Evolutionary conservation across 495 filamentous ascomycete species (phyloP).

Genomic region (Penicillium crystallinum): DNA sequence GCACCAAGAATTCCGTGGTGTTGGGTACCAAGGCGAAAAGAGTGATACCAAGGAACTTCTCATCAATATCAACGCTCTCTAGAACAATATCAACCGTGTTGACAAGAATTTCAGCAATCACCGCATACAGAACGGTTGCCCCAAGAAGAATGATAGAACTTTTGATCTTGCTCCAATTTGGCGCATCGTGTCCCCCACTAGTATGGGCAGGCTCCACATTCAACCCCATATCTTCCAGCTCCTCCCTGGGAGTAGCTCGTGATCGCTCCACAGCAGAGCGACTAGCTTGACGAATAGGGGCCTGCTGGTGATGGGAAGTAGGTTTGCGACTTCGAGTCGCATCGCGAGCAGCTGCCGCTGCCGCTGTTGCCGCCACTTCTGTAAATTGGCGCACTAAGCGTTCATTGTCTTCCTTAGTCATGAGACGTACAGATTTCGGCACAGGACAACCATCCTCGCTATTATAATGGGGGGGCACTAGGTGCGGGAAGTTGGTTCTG

Average conservation of each 20-base stretch:
- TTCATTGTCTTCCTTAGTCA: constrained; percentile 75
- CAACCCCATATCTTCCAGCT: constrained; percentile 39
- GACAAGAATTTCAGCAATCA: constrained; percentile 96
- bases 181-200: constrained; percentile 87
- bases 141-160: constrained; percentile 82
- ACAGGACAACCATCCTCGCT: constrained; percentile 16
- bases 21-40: constrained; percentile 96
- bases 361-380: constrained; percentile 88
- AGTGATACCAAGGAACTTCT: constrained; percentile 97
- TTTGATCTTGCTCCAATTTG: constrained; percentile 93
- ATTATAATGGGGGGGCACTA: constrained; percentile 57
- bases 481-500: constrained; percentile 49
- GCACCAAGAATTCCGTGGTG: constrained; percentile 94
- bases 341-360: constrained; percentile 82
- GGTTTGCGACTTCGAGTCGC: constrained; percentile 49
- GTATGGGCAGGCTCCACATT: constrained; percentile 32
- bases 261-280: constrained; percentile 26
- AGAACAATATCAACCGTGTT: constrained; percentile 94
- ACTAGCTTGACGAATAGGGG: constrained; percentile 23
- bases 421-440: constrained; percentile 45
- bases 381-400: constrained; percentile 75
- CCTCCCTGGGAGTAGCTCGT: constrained; percentile 25
- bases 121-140: constrained; percentile 87
- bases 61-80: constrained; percentile 82
- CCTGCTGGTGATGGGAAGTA: constrained; percentile 28